Conservation (phyloP, 2,329 filamentous ascomycete genomes). For the Nigrospora oryzae region DNA sequence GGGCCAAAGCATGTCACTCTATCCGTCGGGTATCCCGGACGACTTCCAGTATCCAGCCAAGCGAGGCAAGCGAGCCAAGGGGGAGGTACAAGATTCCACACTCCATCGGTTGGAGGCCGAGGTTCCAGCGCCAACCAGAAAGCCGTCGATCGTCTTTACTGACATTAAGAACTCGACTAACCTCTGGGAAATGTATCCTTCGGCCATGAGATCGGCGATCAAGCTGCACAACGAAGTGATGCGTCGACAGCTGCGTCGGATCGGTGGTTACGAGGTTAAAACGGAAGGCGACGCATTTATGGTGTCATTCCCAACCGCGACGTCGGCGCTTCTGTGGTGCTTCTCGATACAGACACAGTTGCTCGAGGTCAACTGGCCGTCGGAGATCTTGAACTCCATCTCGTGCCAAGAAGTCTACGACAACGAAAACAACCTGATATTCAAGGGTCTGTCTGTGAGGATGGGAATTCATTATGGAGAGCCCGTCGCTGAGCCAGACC, state of each 20-base stretch:
- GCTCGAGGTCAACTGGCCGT: constrained; percentile 85
- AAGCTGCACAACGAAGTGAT: constrained; percentile 97
- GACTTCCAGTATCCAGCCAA: constrained; percentile 57
- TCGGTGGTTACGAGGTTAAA: constrained; percentile 97
- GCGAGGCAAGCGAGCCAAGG: constrained; percentile 55
- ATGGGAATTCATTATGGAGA: constrained; percentile 98
- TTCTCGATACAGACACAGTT: constrained; percentile 88
- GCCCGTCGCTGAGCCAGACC: constrained; percentile 90
- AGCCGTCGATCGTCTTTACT: constrained; percentile 91
- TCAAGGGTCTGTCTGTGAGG: constrained; percentile 85
- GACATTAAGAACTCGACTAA: constrained; percentile 98
- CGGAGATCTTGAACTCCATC: constrained; percentile 80
- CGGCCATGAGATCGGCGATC: constrained; percentile 93
- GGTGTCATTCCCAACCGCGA: constrained; percentile 96
- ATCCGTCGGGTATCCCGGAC: constrained; percentile 64
- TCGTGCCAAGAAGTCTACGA: constrained; percentile 78
- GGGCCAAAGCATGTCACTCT: constrained; percentile 78
- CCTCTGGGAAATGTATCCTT: constrained; percentile 90
- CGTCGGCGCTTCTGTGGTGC: constrained; percentile 89
- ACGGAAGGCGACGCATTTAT: constrained; percentile 99
- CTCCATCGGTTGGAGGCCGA: constrained; percentile 81
- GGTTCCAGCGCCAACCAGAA: constrained; percentile 83
- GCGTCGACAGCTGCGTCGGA: constrained; percentile 83
- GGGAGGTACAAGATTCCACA: constrained; percentile 71
- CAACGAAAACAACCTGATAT: constrained; percentile 80